phyloP scores from a whole-genome alignment of 1,284 basidiomycete species.

The Rhodotorula sp. region DNA sequence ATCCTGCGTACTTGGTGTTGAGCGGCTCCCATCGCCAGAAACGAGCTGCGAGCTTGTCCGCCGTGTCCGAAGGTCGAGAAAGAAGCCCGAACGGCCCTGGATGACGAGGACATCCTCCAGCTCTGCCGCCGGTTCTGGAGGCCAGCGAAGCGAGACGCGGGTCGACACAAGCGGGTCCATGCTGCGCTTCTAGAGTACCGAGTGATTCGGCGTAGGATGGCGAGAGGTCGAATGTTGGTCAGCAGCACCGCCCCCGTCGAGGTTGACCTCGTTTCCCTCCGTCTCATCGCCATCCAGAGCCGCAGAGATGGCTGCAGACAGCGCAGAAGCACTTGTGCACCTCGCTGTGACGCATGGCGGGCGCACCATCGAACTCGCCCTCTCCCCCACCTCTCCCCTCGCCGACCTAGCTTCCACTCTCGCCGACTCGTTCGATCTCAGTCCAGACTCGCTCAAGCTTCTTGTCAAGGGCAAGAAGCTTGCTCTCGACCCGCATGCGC shows the following conservation, averaged over 20 bases:
- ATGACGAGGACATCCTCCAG: conserved; percentile 5
- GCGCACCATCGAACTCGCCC: conserved; percentile 12
- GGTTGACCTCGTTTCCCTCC: background rate
- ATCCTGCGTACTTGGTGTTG: background rate
- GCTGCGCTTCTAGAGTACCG: too few species aligned
- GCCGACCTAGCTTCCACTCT: conserved; percentile 16
- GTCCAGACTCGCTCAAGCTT: conserved; percentile 32
- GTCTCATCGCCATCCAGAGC: background rate
- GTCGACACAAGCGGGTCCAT: conserved; percentile 21
- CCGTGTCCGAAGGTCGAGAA: conserved; percentile 15
- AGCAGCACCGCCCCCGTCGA: background rate
- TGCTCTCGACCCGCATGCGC: background rate
- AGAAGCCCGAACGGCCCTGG: conserved; percentile 13
- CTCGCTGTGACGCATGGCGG: conserved; percentile 19
- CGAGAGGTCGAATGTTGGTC: too few species aligned
- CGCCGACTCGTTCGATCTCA: conserved; percentile 24
- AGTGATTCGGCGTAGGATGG: too few species aligned
- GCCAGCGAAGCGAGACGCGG: conserved; percentile 16
- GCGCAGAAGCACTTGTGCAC: background rate
- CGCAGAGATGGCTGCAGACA: background rate
- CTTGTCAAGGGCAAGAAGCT: conserved; percentile 35
- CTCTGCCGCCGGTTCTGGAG: background rate
- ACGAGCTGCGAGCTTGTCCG: too few species aligned
- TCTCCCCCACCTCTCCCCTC: conserved; percentile 4
- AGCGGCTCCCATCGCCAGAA: background rate